Base-by-base conservation (phyloP, 768 basidiomycete genomes). In the Termitomyces sp. region DNA sequence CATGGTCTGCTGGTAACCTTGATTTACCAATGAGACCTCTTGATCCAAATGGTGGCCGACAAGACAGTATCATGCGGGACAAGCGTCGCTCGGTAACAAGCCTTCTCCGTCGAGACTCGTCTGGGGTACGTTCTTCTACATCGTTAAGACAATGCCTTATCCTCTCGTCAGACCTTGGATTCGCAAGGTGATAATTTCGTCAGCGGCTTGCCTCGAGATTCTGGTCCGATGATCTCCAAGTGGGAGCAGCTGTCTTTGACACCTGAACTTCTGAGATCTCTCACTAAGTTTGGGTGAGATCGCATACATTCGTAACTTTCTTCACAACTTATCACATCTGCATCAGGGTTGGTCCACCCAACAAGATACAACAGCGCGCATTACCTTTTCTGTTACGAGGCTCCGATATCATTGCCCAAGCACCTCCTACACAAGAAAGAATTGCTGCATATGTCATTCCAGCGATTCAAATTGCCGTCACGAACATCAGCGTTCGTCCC, bases 291-390 rank as follows among this genome's bases (percentile, higher is more conserved):
- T 69, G 96, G 95, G 94, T 96, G 63, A 76, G 87, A 75, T 36
- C 10, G 38, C 46, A 57, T 55, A 7, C 36, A 42, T 47, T 46
- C 36, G 35, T 36, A 42, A 26, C n/a, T 16, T 45, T 44, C 33
- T 48, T 36, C 38, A 58, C 35, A 58, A 32, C 42, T 53, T 42
- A 59, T 54, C 50, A 58, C 57, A 33, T 59, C 26, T 26, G 22
- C 43, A 57, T 26, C 66, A 95, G 94, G 43, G 88, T 98, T 61
- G 95, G 96, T 0, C 97, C 97, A 2, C 97, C 97, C 6, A 98
- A 98, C 73, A 99, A 99, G 78, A 97, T 99, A 63, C 97, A 98
- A 73, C 94, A 96, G 68, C 84, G 96, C 49, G 95, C 97, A 46
- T 77, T 99, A 51, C 97, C 97, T 7, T 98, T 98, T 75, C 84